These are phyloP conservation scores for Phlebiopsis flavidoalba DNA, from an alignment of 768 basidiomycete genomes.

Conservation along the genomic window DNA sequence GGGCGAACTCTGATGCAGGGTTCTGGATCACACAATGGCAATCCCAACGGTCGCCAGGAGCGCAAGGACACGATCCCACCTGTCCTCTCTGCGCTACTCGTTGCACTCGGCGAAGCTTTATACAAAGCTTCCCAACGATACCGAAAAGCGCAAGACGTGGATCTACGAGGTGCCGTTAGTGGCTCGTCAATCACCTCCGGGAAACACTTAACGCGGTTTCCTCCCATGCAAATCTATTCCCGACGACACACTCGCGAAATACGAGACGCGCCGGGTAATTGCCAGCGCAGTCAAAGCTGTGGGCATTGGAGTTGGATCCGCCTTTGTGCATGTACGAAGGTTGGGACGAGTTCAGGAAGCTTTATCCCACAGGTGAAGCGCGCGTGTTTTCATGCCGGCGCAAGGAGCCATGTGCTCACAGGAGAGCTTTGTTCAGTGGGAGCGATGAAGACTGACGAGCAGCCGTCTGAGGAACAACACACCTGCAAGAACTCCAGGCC, in stretches of 20 bases:
- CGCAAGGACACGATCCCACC: constrained; percentile 64
- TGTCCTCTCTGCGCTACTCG: constrained; percentile 64
- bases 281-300: constrained; percentile 84
- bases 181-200: constrained; percentile 78
- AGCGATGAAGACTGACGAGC: constrained; percentile 48
- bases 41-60: constrained; percentile 40
- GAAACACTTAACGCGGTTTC: constrained; percentile 78
- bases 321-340: constrained; percentile 82
- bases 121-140: constrained; percentile 50
- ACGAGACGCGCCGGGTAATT: constrained; percentile 77
- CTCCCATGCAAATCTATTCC: constrained; percentile 43
- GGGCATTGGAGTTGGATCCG: constrained; percentile 87
- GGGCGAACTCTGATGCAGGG: constrained; percentile 75
- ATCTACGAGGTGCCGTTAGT: constrained; percentile 90
- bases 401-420: neutral
- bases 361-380: constrained; percentile 73
- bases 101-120: constrained; percentile 63
- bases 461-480: constrained; percentile 51
- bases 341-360: constrained; percentile 84
- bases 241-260: constrained; percentile 57
- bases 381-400: neutral
- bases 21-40: constrained; percentile 53
- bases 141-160: constrained; percentile 84
- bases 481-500: constrained; percentile 53
- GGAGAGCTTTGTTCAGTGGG: constrained; percentile 36